phyloP scores from a whole-genome alignment of 345 rosid species.

The Salix udensis region DNA sequence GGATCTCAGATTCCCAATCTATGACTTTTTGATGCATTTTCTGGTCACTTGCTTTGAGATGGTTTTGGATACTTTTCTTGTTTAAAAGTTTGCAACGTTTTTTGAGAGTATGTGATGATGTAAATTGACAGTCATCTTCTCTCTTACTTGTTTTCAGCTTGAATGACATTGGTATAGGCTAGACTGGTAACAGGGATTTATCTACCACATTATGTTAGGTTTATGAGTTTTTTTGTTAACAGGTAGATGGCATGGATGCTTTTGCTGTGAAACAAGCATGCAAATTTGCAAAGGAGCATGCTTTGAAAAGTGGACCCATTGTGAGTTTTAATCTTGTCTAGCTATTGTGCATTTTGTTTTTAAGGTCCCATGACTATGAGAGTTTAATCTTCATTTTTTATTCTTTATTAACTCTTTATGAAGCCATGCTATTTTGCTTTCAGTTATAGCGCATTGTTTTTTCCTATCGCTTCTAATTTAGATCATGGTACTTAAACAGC shows the following conservation, averaged over 20 bases:
- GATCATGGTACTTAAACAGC: background rate
- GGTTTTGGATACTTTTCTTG: background rate
- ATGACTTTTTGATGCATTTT: background rate
- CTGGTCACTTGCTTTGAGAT: background rate
- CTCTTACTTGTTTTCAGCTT: background rate
- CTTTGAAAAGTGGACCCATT: constrained; percentile 87
- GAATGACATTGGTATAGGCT: background rate
- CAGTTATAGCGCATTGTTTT: background rate
- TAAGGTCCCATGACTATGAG: background rate
- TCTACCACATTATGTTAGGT: background rate
- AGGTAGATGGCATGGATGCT: constrained; percentile 99
- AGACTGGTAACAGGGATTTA: background rate
- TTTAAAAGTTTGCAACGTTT: background rate
- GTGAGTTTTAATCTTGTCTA: constrained; percentile 43
- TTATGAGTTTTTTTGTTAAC: constrained; percentile 16
- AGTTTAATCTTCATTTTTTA: background rate
- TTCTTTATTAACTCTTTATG: background rate
- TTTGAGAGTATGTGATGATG: background rate
- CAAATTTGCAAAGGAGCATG: constrained; percentile 87
- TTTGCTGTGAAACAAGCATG: constrained; percentile 97
- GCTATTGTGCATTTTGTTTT: background rate
- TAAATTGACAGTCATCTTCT: background rate
- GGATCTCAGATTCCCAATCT: background rate
- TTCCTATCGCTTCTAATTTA: background rate
- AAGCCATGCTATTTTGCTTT: background rate